These are phyloP conservation scores for Scutellaria barbata DNA, from an alignment of 257 asterid genomes.

Conservation along the genomic window DNA sequence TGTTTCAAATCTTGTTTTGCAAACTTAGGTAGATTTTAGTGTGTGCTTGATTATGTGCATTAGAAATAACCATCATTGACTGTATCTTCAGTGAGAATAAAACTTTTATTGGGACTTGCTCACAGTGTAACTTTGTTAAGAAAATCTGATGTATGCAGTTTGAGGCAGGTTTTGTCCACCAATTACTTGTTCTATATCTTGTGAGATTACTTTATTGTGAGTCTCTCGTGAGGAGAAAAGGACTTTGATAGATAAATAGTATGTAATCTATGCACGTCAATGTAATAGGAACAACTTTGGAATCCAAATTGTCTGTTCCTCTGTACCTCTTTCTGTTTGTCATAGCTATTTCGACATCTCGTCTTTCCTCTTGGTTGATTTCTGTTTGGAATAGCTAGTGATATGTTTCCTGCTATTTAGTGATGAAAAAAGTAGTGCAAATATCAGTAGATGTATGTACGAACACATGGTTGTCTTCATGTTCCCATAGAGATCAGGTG, in stretches of 20 bases:
- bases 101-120: neutral
- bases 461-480: constrained; percentile 27
- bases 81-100: neutral
- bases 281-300: neutral
- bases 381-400: neutral
- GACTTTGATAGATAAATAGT: neutral
- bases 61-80: neutral
- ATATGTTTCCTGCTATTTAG: neutral
- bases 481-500: no score
- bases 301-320: neutral
- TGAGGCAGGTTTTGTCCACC: constrained; percentile 10
- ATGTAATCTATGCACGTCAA: neutral
- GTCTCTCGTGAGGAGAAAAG: neutral
- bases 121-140: neutral
- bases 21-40: constrained; percentile 5
- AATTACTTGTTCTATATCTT: neutral
- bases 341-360: neutral
- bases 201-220: neutral
- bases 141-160: neutral
- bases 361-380: neutral
- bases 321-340: neutral
- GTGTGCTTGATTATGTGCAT: constrained; percentile 18
- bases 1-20: constrained; percentile 1
- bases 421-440: neutral
- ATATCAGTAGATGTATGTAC: neutral